These are phyloP conservation scores for Vanrija sp. DNA, from an alignment of 1,284 basidiomycete species.

Conservation along the genomic window DNA sequence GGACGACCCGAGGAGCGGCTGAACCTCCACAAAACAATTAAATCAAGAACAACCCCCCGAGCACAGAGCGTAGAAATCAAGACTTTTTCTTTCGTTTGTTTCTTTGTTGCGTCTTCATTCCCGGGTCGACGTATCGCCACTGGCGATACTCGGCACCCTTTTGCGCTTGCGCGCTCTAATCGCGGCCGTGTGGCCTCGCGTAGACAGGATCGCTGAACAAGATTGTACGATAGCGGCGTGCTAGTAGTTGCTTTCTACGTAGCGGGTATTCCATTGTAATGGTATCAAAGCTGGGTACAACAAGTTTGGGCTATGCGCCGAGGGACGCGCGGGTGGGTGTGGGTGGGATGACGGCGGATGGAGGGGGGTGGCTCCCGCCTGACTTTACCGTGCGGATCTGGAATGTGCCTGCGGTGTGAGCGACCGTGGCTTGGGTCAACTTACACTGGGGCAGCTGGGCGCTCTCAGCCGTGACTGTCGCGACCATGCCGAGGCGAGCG, in stretches of 20 bases:
- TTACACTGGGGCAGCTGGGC: constrained; percentile 77
- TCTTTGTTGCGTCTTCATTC: neutral
- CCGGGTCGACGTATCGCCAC: too few relatives aligned
- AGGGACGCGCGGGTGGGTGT: neutral
- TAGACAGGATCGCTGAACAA: too few relatives aligned
- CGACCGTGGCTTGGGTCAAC: constrained; percentile 21
- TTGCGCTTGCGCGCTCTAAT: too few relatives aligned
- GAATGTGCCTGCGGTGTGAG: constrained; percentile 35
- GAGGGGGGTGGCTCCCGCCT: neutral
- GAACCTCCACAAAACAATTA: neutral
- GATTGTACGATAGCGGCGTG: too few relatives aligned
- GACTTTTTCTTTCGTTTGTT: constrained; percentile 6
- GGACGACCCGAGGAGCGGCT: constrained; percentile 24
- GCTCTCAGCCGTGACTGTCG: constrained; percentile 70
- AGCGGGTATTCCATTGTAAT: too few relatives aligned
- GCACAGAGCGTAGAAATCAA: constrained; percentile 14
- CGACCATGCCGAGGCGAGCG: constrained; percentile 67
- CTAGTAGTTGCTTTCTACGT: too few relatives aligned
- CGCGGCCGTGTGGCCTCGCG: too few relatives aligned
- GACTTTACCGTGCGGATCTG: constrained; percentile 34
- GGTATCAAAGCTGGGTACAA: neutral
- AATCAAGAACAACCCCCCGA: neutral
- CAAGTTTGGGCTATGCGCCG: neutral
- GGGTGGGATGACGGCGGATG: neutral
- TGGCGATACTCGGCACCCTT: too few relatives aligned